phyloP scores from a whole-genome alignment of 331 rosid genomes.

The Dryas integrifolia region DNA sequence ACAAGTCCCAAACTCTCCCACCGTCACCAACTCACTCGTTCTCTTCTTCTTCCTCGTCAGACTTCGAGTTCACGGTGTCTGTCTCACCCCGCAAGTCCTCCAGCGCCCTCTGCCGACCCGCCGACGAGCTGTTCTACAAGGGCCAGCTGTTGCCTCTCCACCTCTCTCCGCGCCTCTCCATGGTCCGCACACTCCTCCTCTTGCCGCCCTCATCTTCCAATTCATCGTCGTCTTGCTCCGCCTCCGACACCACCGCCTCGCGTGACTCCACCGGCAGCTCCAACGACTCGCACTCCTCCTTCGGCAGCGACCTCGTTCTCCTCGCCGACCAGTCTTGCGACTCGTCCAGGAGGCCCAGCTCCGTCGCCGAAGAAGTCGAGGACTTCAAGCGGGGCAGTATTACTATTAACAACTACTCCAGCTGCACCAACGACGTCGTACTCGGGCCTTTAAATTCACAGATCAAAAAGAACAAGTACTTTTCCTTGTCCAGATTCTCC shows the following conservation, averaged over 20 bases:
- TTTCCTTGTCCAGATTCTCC: conserved; percentile 76
- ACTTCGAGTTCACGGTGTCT: conserved; percentile 84
- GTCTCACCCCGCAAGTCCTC: conserved; percentile 70
- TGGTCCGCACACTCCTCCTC: conserved; percentile 69
- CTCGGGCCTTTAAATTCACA: too few species aligned
- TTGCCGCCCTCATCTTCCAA: conserved; percentile 37
- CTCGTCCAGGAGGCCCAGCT: conserved; percentile 78
- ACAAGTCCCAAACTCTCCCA: conserved; percentile 62
- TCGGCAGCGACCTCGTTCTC: conserved; percentile 49
- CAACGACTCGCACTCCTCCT: conserved; percentile 64
- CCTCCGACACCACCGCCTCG: conserved; percentile 53
- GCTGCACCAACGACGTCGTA: neutral
- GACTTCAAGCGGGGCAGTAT: conserved; percentile 28
- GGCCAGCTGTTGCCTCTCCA: conserved; percentile 90
- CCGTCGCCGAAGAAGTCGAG: conserved; percentile 65
- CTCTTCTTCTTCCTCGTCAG: conserved; percentile 71
- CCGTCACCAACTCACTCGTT: conserved; percentile 72
- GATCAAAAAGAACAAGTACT: conserved; percentile 47
- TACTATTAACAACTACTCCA: too few species aligned
- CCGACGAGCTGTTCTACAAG: conserved; percentile 91
- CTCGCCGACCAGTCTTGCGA: conserved; percentile 51
- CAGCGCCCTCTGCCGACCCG: conserved; percentile 62
- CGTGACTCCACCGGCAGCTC: conserved; percentile 73
- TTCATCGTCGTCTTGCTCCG: conserved; percentile 46
- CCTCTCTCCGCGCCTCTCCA: conserved; percentile 73